phyloP scores from a whole-genome alignment of 768 basidiomycete species.

The Clitopilus hobsonii region DNA sequence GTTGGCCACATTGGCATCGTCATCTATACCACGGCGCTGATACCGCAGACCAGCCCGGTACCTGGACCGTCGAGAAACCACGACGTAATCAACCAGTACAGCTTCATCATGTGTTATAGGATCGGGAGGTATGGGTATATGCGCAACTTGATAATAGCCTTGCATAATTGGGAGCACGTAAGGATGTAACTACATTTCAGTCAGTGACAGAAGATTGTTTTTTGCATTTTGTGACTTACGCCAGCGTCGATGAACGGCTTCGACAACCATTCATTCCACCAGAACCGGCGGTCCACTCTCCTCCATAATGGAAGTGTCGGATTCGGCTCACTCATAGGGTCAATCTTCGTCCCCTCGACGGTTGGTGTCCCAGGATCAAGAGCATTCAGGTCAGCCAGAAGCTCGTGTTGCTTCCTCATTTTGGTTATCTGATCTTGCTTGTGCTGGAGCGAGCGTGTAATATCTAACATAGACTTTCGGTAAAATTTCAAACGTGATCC shows the following conservation, averaged over 20 bases:
- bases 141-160: constrained; percentile 79
- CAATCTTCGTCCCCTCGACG: constrained; percentile 32
- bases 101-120: constrained; percentile 38
- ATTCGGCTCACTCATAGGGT: constrained; percentile 65
- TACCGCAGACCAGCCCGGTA: constrained; percentile 92
- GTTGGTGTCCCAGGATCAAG: constrained; percentile 12
- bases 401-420: constrained; percentile 50
- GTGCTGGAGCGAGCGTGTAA: constrained; percentile 78
- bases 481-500: neutral
- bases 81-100: constrained; percentile 64
- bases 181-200: constrained; percentile 58
- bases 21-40: constrained; percentile 92
- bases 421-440: constrained; percentile 66
- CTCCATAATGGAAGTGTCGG: constrained; percentile 86
- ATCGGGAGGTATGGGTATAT: constrained; percentile 58
- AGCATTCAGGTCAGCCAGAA: constrained; percentile 60
- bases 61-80: constrained; percentile 82
- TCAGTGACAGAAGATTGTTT: neutral
- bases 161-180: constrained; percentile 92
- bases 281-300: constrained; percentile 84
- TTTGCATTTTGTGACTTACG: constrained; percentile 36
- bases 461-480: constrained; percentile 40
- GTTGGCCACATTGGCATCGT: constrained; percentile 90
- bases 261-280: constrained; percentile 93
- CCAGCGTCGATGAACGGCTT: constrained; percentile 86